phyloP scores from a whole-genome alignment of 805 yeast genomes.

The Yarrowia hollandica region DNA sequence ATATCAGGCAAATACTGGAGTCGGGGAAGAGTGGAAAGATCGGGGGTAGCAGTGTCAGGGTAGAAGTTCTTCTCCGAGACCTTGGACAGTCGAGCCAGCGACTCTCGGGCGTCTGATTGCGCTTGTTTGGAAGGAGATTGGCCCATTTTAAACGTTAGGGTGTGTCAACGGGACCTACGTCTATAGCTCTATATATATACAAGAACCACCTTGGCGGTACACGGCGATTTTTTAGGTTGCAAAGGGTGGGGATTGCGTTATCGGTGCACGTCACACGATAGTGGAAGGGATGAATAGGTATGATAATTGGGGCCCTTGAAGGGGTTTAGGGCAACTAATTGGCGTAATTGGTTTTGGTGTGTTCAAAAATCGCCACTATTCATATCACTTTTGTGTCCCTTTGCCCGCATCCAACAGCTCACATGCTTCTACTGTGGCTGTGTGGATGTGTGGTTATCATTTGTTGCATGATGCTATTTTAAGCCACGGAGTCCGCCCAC shows the following conservation, averaged over 20 bases:
- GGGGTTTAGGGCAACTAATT: too few species aligned
- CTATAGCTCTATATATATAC: background rate
- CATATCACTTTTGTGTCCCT: background rate
- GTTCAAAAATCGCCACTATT: too few species aligned
- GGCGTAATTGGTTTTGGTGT: too few species aligned
- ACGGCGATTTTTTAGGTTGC: conserved; percentile 9
- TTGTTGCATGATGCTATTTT: background rate
- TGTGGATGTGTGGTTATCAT: conserved; percentile 2
- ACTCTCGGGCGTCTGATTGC: conserved; percentile 8
- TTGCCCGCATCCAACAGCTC: background rate
- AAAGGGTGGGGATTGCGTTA: conserved; percentile 28
- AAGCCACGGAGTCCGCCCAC: conserved; percentile 7
- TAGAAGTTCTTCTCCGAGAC: conserved; percentile 21
- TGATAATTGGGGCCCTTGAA: too few species aligned
- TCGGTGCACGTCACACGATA: conserved; percentile 22
- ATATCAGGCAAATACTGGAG: conserved; percentile 7
- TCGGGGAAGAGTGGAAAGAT: conserved; percentile 5
- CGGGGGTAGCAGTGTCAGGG: conserved; percentile 9
- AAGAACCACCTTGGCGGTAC: conserved; percentile 4
- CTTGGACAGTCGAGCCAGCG: conserved; percentile 8
- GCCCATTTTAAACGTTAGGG: background rate
- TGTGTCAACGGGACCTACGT: too few species aligned
- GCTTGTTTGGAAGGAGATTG: conserved; percentile 13
- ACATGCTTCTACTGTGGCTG: background rate
- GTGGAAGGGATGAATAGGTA: too few species aligned